Conservation (phyloP, 2,329 filamentous ascomycete genomes). For the Exophiala lecanii-corni region DNA sequence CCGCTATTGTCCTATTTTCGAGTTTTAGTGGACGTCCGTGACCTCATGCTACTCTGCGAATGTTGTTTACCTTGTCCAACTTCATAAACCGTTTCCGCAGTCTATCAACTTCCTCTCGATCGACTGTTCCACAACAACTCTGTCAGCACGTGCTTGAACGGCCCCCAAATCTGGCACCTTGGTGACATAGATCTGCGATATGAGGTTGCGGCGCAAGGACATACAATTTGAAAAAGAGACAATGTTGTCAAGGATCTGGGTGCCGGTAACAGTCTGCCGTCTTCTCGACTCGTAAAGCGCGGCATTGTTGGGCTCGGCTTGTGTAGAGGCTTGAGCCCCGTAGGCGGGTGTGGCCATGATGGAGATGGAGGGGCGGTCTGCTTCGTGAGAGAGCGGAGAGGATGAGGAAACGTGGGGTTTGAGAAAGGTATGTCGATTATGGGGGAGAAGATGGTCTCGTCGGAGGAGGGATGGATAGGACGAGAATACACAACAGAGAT, state of each 20-base stretch:
- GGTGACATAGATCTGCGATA: background rate
- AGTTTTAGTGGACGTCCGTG: background rate
- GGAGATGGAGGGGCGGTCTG: constrained; percentile 13
- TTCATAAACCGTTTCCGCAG: constrained; percentile 99
- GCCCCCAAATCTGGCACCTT: background rate
- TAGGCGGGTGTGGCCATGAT: constrained; percentile 40
- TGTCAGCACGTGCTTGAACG: constrained; percentile 15
- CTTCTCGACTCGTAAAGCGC: constrained; percentile 42
- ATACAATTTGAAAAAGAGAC: constrained; percentile 94
- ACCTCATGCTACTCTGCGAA: background rate
- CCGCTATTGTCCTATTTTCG: constrained; percentile 80
- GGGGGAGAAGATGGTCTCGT: background rate
- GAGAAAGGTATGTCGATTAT: background rate
- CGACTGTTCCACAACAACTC: constrained; percentile 55
- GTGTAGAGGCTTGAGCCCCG: constrained; percentile 34
- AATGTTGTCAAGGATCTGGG: constrained; percentile 83
- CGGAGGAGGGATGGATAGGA: background rate
- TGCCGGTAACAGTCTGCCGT: constrained; percentile 46
- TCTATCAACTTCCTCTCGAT: constrained; percentile 93
- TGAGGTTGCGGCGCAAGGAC: constrained; percentile 31
- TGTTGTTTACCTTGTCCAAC: constrained; percentile 73
- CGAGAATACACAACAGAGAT: background rate
- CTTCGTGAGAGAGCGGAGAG: background rate
- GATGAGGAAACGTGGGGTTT: background rate
- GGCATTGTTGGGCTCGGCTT: constrained; percentile 39